Conservation (phyloP, 192 early-diverging fungal species). For the Lunasporangiospora selenospora region DNA sequence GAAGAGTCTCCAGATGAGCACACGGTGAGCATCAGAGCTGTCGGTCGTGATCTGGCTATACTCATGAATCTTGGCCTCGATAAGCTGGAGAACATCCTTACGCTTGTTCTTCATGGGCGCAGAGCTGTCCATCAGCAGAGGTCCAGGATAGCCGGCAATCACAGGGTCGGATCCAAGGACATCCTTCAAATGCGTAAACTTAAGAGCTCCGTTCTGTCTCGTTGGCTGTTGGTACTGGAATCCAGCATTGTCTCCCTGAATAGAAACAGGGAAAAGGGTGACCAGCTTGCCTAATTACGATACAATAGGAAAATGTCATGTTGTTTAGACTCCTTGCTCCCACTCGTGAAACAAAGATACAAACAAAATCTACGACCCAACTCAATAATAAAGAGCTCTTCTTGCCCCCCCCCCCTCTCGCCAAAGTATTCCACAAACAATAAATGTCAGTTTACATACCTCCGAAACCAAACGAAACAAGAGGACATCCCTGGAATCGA, state of each 20-base stretch:
- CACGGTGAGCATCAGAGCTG: slow-evolving; percentile 4
- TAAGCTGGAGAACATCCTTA: slow-evolving; percentile 33
- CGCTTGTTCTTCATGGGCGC: slow-evolving; percentile 39
- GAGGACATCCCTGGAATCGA: slow-evolving; percentile 50
- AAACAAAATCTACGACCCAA: too few relatives aligned
- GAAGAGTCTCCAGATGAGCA: slow-evolving; percentile 60
- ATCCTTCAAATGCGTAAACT: slow-evolving; percentile 46
- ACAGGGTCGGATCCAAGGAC: slow-evolving; percentile 29
- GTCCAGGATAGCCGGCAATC: slow-evolving; percentile 45
- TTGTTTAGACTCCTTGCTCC: too few relatives aligned
- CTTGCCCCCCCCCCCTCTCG: too few relatives aligned
- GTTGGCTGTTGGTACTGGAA: too few relatives aligned
- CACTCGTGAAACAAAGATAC: too few relatives aligned
- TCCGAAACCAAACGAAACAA: slow-evolving; percentile 71
- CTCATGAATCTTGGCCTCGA: slow-evolving; percentile 16
- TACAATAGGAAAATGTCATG: too few relatives aligned
- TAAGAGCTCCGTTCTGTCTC: too few relatives aligned
- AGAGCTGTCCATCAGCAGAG: slow-evolving; percentile 55
- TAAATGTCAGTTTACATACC: slow-evolving; percentile 30
- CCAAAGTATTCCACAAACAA: too few relatives aligned
- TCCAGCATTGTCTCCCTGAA: too few relatives aligned
- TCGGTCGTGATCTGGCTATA: background rate
- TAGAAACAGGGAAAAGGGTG: slow-evolving; percentile 62
- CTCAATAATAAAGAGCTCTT: too few relatives aligned
- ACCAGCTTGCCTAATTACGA: too few relatives aligned